Conservation (phyloP, 371 early-diverging fungal species). For the Capniomyces stellatus region DNA sequence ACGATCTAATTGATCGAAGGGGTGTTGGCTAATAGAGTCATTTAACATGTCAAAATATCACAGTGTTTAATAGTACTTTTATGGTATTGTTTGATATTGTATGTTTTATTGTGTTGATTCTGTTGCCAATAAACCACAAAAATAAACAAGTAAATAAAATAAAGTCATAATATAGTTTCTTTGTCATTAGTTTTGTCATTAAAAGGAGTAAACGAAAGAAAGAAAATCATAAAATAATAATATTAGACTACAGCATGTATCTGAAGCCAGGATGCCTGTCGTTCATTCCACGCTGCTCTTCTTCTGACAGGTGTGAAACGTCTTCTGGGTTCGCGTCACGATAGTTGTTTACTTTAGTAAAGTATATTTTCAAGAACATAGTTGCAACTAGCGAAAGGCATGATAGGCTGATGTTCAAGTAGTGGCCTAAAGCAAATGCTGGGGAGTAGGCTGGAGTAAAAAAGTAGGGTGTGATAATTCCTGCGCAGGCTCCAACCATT, state of each 20-base stretch:
- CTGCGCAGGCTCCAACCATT: background rate
- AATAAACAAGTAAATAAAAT: too few species aligned
- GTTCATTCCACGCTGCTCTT: slow-evolving; percentile 2
- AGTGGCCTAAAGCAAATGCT: background rate
- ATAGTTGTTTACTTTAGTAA: slow-evolving; percentile 22
- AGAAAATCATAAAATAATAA: too few species aligned
- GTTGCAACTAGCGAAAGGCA: slow-evolving; percentile 14
- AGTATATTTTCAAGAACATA: slow-evolving; percentile 32
- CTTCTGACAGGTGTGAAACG: background rate
- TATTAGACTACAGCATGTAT: slow-evolving; percentile 5
- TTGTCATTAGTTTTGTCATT: too few species aligned
- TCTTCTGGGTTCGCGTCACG: slow-evolving; percentile 3
- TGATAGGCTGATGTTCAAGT: background rate
- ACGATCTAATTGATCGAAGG: too few species aligned
- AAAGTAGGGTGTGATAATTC: background rate
- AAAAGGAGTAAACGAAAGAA: too few species aligned
- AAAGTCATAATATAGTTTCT: too few species aligned
- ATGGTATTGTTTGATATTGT: too few species aligned
- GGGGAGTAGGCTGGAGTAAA: background rate
- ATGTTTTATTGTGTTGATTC: too few species aligned
- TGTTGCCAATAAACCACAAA: too few species aligned
- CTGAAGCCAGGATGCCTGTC: slow-evolving; percentile 5
- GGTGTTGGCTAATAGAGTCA: too few species aligned
- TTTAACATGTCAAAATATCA: too few species aligned
- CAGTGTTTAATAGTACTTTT: too few species aligned